Evolutionary conservation across 2,329 filamentous ascomycete genomes (phyloP), one percentile per base, ranked within the genome.

Genomic region (Pseudogymnoascus sp.): DNA sequence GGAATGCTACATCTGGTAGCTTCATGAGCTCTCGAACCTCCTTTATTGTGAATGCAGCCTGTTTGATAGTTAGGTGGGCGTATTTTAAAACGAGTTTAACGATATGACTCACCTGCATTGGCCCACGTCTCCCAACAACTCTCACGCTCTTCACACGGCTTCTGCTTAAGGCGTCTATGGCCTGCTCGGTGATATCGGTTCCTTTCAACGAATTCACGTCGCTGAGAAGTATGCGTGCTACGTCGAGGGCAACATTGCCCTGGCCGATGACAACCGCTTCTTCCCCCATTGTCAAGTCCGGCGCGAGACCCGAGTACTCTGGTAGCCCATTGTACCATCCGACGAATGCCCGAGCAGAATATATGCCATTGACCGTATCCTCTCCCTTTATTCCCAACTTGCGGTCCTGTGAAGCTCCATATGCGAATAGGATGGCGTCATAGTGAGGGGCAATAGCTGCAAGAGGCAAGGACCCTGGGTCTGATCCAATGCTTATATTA

Each of bases 301-400:
- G 90, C n/a, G 83, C 78, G 6, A 96, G 77, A 68, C 83, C 75
- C 18, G 88, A 83, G 71, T 90, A 90, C 69, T 96, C 90, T 0
- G 95, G 95, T 2, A 96, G 81, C 2, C 95, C 95, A 74, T 99
- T 99, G 75, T 99, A 99, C 95, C 95, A 99, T 16, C 93, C 95
- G 1, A 99, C 95, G 73, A 97, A 97, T 40, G 92, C 88, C 28
- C 95, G 85, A 1, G 95, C 95, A 6, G 93, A 96, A 72, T 92
- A 88, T 16, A 97, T 86, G 2, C 90, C 91, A 25, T 81, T 79
- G 5, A 95, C 77, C 5, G 76, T 74, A 3, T 87, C 82, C 71
- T 99, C 95, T 7, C 93, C 93, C 0, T 89, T 86, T 37, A 99
- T 86, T 0, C 85, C 87, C 0, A 99, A 80, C 62, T 83, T 86